Evolutionary conservation across 1,284 basidiomycete species (phyloP).

Genomic region (Megacollybia platyphylla): DNA sequence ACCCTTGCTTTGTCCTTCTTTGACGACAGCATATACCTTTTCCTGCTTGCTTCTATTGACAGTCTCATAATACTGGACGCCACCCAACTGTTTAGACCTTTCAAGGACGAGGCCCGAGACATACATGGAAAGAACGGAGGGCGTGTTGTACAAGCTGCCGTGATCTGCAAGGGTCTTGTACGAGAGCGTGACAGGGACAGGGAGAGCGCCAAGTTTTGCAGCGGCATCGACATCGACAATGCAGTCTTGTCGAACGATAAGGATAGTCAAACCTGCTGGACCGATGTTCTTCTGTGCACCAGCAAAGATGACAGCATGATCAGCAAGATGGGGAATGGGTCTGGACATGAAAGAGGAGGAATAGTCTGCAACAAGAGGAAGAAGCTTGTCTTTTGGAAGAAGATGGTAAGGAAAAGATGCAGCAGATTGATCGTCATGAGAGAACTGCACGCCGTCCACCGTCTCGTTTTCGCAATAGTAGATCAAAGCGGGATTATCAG

Average conservation of each 20-base stretch:
- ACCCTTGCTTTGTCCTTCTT: conserved; percentile 59
- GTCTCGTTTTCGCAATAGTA: conserved; percentile 99
- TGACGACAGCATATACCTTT: conserved; percentile 63
- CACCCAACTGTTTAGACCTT: conserved; percentile 58
- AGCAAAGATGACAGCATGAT: conserved; percentile 91
- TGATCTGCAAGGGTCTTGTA: conserved; percentile 82
- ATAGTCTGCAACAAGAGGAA: conserved; percentile 91
- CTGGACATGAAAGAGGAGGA: conserved; percentile 96
- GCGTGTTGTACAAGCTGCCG: conserved; percentile 89
- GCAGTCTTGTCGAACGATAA: conserved; percentile 90
- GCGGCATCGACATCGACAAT: conserved; percentile 80
- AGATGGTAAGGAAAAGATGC: conserved; percentile 80
- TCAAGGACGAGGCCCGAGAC: conserved; percentile 80
- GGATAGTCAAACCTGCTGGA: conserved; percentile 85
- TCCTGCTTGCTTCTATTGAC: conserved; percentile 63
- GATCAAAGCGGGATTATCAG: conserved; percentile 71
- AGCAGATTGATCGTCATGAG: conserved; percentile 34
- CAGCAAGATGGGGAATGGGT: conserved; percentile 79
- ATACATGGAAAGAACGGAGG: conserved; percentile 88
- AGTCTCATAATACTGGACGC: conserved; percentile 57
- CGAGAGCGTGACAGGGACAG: conserved; percentile 71
- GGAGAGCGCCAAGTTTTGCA: conserved; percentile 58
- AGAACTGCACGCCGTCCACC: conserved; percentile 91
- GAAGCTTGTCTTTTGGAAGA: conserved; percentile 46
- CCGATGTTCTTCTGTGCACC: conserved; percentile 99